Percentiles rank a stretch among this genome's conserved stretches.
Evolutionary conservation across 1,284 basidiomycete genomes (phyloP).

Genomic region (Cutaneotrichosporon cutaneum): DNA sequence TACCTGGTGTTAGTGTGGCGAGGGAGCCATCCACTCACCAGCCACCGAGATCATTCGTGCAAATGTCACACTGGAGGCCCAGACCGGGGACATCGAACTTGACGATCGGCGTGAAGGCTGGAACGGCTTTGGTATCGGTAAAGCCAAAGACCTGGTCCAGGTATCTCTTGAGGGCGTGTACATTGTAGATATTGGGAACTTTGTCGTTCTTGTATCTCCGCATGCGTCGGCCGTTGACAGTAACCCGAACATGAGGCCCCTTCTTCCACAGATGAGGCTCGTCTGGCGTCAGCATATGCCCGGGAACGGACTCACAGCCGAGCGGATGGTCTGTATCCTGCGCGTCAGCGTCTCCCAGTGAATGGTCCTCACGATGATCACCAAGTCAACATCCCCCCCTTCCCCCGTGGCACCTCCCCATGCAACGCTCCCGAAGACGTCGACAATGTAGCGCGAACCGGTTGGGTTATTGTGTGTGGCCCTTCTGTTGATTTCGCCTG

Average conservation of each 20-base stretch:
- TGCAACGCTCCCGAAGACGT: conserved; percentile 52
- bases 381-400: conserved; percentile 48
- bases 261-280: conserved; percentile 13
- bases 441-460: conserved; percentile 39
- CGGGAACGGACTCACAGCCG: conserved; percentile 38
- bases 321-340: conserved; percentile 37
- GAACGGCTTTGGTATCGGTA: conserved; percentile 28
- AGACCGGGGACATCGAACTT: conserved; percentile 41
- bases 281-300: conserved; percentile 9
- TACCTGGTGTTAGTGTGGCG: conserved; percentile 30
- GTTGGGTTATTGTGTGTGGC: neutral
- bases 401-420: conserved; percentile 50
- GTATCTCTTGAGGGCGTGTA: conserved; percentile 29
- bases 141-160: conserved; percentile 27
- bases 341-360: conserved; percentile 11
- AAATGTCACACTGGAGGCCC: conserved; percentile 45
- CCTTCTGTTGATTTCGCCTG: neutral
- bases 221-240: neutral
- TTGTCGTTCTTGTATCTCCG: neutral
- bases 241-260: neutral
- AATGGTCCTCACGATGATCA: conserved; percentile 36
- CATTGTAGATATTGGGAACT: conserved; percentile 40
- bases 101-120: conserved; percentile 49
- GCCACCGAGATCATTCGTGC: conserved; percentile 51
- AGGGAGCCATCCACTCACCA: conserved; percentile 32